Conservation (phyloP, 164 flowering plant genomes). For the Platanus orientalis region DNA sequence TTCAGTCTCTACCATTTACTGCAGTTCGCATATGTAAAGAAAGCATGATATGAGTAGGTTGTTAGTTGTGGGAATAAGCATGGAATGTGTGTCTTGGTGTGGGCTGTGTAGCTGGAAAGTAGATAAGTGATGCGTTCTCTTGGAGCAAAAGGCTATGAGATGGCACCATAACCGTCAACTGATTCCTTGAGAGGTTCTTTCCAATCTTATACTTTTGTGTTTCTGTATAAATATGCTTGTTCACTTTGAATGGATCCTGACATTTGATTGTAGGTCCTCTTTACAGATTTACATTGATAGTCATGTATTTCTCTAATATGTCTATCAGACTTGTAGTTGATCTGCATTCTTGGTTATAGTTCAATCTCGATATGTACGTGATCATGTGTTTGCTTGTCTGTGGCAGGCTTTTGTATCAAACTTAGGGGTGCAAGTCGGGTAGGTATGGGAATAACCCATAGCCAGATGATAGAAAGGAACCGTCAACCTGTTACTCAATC, state of each 20-base stretch:
- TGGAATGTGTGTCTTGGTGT: conserved; percentile 11
- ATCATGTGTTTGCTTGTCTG: background rate
- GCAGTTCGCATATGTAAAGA: conserved; percentile 4
- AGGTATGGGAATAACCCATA: too few relatives aligned
- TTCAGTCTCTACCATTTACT: conserved; percentile 1
- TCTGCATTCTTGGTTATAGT: background rate
- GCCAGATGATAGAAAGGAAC: too few relatives aligned
- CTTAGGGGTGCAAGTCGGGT: too few relatives aligned
- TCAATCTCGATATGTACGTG: background rate
- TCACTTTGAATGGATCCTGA: background rate
- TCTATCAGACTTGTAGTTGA: background rate
- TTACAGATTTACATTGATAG: background rate
- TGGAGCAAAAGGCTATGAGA: conserved; percentile 8
- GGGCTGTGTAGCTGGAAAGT: conserved; percentile 8
- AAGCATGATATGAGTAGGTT: conserved; percentile 5
- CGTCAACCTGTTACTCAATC: too few relatives aligned
- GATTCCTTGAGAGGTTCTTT: conserved; percentile 3
- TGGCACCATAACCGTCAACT: conserved; percentile 10
- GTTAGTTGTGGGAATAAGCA: conserved; percentile 4
- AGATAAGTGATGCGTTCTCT: conserved; percentile 9
- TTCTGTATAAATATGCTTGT: background rate
- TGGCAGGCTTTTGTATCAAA: background rate
- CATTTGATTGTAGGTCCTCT: background rate
- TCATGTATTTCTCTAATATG: background rate
- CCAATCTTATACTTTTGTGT: background rate